Evolutionary conservation across 768 basidiomycete genomes (phyloP).

Genomic region (Leucosporidium yakuticum): DNA sequence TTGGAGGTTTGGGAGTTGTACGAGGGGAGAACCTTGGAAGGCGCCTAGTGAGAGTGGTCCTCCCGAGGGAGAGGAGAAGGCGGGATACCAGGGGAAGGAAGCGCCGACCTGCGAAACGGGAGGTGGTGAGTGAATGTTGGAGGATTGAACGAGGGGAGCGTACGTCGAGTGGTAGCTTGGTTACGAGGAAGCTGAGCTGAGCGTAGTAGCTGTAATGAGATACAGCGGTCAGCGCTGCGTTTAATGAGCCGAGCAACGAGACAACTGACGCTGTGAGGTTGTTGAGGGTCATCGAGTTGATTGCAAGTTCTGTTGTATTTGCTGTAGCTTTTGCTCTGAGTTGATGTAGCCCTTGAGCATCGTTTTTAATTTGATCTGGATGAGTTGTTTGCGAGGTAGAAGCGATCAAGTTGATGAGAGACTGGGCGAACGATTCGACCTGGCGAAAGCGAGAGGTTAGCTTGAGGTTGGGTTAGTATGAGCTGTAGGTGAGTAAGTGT

Average conservation of each 20-base stretch:
- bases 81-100: slow-evolving; percentile 37
- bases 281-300: background rate
- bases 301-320: background rate
- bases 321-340: background rate
- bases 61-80: slow-evolving; percentile 21
- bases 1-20: slow-evolving; percentile 64
- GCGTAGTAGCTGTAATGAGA: slow-evolving; percentile 68
- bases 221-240: background rate
- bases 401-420: background rate
- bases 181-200: slow-evolving; percentile 72
- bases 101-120: slow-evolving; percentile 39
- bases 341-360: background rate
- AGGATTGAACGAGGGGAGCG: background rate
- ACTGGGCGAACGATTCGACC: slow-evolving; percentile 1
- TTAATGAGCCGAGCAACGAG: background rate
- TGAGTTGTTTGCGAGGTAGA: background rate
- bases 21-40: slow-evolving; percentile 53
- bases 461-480: background rate
- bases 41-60: slow-evolving; percentile 61
- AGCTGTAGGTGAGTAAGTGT: background rate
- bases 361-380: slow-evolving; percentile 4
- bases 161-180: slow-evolving; percentile 77
- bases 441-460: background rate
- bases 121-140: background rate
- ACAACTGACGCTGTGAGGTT: slow-evolving; percentile 2